Evolutionary conservation across 169 alveolate species (phyloP).

Genomic region (Amoebophrya sp.): DNA sequence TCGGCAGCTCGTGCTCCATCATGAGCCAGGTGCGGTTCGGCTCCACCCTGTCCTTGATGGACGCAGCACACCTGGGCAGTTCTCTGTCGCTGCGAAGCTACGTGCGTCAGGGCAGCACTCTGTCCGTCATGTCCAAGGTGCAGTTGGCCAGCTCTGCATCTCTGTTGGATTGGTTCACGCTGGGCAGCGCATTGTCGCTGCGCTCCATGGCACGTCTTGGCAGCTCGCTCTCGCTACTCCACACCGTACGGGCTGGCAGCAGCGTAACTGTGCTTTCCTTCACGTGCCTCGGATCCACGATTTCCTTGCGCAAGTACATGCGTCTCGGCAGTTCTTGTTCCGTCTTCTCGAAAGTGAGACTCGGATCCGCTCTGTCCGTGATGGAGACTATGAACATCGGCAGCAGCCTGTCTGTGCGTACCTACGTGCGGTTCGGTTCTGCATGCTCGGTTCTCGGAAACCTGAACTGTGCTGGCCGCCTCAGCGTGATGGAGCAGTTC

Average conservation of each 20-base stretch:
- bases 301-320: conserved; percentile 18
- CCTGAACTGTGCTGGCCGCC: neutral
- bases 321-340: neutral
- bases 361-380: conserved; percentile 29
- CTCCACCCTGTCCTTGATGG: conserved; percentile 12
- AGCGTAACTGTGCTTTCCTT: neutral
- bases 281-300: neutral
- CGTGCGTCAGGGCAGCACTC: conserved; percentile 28
- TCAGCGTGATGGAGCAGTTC: neutral
- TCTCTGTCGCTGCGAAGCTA: conserved; percentile 19
- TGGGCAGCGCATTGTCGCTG: conserved; percentile 21
- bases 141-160: neutral
- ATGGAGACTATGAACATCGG: conserved; percentile 20
- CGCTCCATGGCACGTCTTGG: neutral
- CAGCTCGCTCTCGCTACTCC: neutral
- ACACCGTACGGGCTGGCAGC: neutral
- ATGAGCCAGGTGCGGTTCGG: conserved; percentile 23
- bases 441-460: neutral
- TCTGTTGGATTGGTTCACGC: neutral
- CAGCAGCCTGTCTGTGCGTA: neutral
- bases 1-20: neutral
- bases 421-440: neutral
- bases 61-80: neutral
- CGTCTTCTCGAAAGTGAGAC: neutral
- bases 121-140: neutral